Conservation (phyloP, 2,329 filamentous ascomycete species). For the Chrysoporthe austroafricana region DNA sequence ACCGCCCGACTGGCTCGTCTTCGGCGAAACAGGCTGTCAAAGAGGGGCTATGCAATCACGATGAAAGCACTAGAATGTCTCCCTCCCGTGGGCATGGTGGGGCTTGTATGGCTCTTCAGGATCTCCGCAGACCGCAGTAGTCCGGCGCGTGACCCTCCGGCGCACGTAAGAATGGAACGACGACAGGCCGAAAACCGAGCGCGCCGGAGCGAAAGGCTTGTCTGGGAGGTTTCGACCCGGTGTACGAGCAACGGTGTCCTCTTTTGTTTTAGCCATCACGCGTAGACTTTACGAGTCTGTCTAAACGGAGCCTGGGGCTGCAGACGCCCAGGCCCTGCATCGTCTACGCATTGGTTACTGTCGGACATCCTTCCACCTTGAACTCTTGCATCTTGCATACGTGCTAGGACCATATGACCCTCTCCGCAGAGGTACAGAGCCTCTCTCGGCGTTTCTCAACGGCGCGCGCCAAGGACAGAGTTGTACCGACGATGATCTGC, state of each 20-base stretch:
- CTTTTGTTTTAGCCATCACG: too few relatives aligned
- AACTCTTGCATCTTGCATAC: too few relatives aligned
- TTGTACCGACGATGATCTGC: background rate
- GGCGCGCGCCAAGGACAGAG: background rate
- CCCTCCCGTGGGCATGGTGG: background rate
- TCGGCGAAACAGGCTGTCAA: background rate
- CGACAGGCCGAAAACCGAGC: background rate
- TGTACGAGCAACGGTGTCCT: too few relatives aligned
- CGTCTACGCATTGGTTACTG: too few relatives aligned
- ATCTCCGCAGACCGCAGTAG: background rate
- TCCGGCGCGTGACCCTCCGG: background rate
- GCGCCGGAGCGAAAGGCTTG: background rate
- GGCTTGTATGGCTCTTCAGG: background rate
- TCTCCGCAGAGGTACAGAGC: too few relatives aligned
- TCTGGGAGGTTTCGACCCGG: background rate
- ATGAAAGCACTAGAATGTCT: background rate
- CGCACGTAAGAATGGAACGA: conserved; percentile 8
- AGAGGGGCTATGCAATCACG: background rate
- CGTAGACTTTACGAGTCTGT: too few relatives aligned
- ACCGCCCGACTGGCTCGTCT: background rate
- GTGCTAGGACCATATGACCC: too few relatives aligned
- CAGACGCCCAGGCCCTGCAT: too few relatives aligned
- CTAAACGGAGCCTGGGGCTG: too few relatives aligned
- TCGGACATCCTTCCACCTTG: too few relatives aligned
- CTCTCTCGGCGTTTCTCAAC: too few relatives aligned